These are phyloP conservation scores for Tubosaeta brunneosetosa DNA, from an alignment of 768 basidiomycete species.

Conservation along the genomic window DNA sequence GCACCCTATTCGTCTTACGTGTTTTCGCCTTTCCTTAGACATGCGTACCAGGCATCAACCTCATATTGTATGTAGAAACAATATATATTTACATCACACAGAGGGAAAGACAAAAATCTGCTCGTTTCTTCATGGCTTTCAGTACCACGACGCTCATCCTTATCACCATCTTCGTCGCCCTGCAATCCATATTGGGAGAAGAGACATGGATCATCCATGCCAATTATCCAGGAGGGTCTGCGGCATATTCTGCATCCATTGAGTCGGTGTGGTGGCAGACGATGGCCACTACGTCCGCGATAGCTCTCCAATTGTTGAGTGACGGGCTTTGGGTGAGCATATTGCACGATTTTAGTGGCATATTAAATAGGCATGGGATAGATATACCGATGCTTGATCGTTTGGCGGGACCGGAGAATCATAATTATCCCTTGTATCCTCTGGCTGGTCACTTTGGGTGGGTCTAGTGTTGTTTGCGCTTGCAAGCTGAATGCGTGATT, in stretches of 20 bases:
- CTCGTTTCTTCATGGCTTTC: constrained; percentile 12
- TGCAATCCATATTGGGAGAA: constrained; percentile 19
- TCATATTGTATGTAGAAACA: constrained; percentile 9
- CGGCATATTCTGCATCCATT: constrained; percentile 25
- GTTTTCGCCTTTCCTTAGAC: not conserved
- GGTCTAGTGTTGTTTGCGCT: not conserved
- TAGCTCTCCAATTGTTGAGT: constrained; percentile 27
- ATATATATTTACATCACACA: constrained; percentile 1
- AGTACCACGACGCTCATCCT: constrained; percentile 19
- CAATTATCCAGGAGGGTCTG: constrained; percentile 31
- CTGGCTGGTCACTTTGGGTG: constrained; percentile 4
- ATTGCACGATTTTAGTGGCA: not conserved
- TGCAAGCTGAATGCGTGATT: not conserved
- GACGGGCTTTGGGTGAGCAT: constrained; percentile 32
- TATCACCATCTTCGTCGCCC: constrained; percentile 24
- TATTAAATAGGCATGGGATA: constrained; percentile 1
- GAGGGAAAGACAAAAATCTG: not conserved
- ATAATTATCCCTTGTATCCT: constrained; percentile 9
- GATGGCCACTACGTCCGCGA: constrained; percentile 22
- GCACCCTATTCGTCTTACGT: not conserved
- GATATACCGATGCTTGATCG: constrained; percentile 33
- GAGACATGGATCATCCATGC: constrained; percentile 32
- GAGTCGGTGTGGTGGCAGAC: constrained; percentile 22
- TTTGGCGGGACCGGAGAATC: constrained; percentile 21
- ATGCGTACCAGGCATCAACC: constrained; percentile 3